phyloP scores from a whole-genome alignment of 441 rosid genomes.

The Melastoma candidum region DNA sequence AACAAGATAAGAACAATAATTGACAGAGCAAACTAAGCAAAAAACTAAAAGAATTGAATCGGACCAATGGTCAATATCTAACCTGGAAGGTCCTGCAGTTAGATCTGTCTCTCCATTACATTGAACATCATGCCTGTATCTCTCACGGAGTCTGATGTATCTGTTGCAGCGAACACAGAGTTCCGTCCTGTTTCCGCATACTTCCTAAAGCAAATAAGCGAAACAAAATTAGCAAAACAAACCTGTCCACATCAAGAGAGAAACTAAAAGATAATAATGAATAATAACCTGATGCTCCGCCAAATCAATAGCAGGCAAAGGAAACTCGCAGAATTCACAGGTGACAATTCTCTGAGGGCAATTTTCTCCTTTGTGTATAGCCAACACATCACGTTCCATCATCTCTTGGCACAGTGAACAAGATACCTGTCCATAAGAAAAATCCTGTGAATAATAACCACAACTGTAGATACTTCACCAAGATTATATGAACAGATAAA shows the following conservation, averaged over 20 bases:
- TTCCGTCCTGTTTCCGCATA: slow-evolving; percentile 95
- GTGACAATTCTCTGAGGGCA: slow-evolving; percentile 88
- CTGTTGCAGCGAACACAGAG: slow-evolving; percentile 77
- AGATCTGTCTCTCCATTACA: slow-evolving; percentile 60
- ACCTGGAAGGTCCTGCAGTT: slow-evolving; percentile 75
- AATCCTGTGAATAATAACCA: too few relatives aligned
- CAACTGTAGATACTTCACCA: too few relatives aligned
- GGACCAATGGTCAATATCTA: too few relatives aligned
- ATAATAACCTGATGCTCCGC: slow-evolving; percentile 79
- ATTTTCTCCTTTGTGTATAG: slow-evolving; percentile 70
- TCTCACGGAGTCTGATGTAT: slow-evolving; percentile 83
- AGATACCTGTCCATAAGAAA: slow-evolving; percentile 39
- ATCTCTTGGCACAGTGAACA: slow-evolving; percentile 19
- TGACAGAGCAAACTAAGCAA: too few relatives aligned
- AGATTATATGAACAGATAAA: too few relatives aligned
- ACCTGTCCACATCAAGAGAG: not conserved
- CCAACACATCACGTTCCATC: slow-evolving; percentile 21
- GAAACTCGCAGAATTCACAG: slow-evolving; percentile 91
- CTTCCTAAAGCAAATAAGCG: slow-evolving; percentile 44
- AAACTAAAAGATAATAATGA: not conserved
- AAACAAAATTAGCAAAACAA: not conserved
- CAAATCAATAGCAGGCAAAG: slow-evolving; percentile 81
- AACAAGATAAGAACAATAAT: too few relatives aligned
- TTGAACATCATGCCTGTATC: slow-evolving; percentile 55
- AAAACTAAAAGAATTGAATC: too few relatives aligned